Evolutionary conservation across 164 flowering plant species (phyloP).

Genomic region (Saururus chinensis): DNA sequence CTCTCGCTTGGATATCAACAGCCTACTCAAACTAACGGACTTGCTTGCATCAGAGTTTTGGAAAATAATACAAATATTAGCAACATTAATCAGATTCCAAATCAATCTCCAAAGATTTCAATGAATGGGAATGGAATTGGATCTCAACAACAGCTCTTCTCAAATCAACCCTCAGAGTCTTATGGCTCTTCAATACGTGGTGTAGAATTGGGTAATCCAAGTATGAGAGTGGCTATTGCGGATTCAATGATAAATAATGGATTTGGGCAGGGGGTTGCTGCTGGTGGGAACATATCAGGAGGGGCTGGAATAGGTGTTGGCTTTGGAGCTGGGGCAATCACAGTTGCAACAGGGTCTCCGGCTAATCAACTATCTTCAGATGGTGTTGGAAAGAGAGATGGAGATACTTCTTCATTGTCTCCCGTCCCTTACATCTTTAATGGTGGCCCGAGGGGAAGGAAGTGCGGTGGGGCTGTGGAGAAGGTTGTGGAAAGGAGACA

Average conservation of each 20-base stretch:
- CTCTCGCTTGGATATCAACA: constrained; percentile 20
- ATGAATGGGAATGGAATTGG: constrained; percentile 17
- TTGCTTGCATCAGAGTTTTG: constrained; percentile 2
- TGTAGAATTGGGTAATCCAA: constrained; percentile 34
- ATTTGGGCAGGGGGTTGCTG: constrained; percentile 21
- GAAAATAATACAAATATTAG: constrained; percentile 5
- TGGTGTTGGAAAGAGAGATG: constrained; percentile 61
- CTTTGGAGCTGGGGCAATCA: constrained; percentile 37
- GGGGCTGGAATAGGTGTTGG: constrained; percentile 43
- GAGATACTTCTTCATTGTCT: constrained; percentile 71
- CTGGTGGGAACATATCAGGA: constrained; percentile 17
- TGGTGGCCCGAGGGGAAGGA: constrained; percentile 54
- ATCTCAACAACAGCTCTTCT: constrained; percentile 26
- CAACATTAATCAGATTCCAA: constrained; percentile 6
- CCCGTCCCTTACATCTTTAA: constrained; percentile 67
- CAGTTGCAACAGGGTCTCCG: constrained; percentile 47
- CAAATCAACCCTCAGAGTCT: constrained; percentile 27
- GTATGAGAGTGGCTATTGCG: constrained; percentile 33
- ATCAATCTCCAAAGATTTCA: constrained; percentile 14
- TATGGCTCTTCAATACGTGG: constrained; percentile 32
- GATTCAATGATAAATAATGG: constrained; percentile 30
- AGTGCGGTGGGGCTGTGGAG: constrained; percentile 46
- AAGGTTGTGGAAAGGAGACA: constrained; percentile 89
- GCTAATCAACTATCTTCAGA: constrained; percentile 60
- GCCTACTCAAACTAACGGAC: constrained; percentile 10